Conservation (phyloP, 2,329 filamentous ascomycete species). For the Scedosporium apiospermum region DNA sequence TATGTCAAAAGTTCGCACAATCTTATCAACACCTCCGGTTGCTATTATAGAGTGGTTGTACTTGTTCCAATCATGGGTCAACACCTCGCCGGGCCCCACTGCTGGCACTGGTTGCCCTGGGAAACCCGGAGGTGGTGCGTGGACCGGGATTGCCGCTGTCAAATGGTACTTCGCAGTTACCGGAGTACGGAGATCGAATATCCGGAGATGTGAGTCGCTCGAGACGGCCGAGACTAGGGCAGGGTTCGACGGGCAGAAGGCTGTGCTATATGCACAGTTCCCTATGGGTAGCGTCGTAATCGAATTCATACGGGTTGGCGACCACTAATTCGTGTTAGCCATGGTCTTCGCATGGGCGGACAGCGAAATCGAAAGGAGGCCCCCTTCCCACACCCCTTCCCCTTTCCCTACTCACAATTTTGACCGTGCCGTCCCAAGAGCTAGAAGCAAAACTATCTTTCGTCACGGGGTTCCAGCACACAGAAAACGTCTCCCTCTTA, state of each 20-base stretch:
- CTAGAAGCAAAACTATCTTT: conserved; percentile 87
- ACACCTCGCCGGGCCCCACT: conserved; percentile 62
- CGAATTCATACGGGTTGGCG: conserved; percentile 64
- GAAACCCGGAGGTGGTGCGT: conserved; percentile 42
- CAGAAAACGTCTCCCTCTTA: conserved; percentile 83
- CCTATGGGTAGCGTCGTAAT: conserved; percentile 83
- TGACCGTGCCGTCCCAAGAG: conserved; percentile 94
- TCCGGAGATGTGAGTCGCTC: conserved; percentile 77
- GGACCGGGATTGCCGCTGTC: conserved; percentile 72
- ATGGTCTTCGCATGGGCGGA: neutral
- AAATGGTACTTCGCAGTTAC: conserved; percentile 82
- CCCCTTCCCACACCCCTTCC: too few relatives aligned
- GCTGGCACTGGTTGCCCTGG: conserved; percentile 19
- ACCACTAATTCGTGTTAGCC: conserved; percentile 51
- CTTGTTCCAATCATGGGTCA: conserved; percentile 99
- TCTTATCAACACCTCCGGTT: conserved; percentile 78
- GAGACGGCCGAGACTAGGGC: conserved; percentile 79
- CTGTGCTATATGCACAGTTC: conserved; percentile 87
- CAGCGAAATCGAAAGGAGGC: too few relatives aligned
- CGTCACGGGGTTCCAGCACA: conserved; percentile 82
- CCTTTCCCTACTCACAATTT: conserved; percentile 50
- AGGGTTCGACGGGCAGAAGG: conserved; percentile 82
- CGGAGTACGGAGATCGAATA: conserved; percentile 88
- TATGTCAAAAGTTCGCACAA: conserved; percentile 85
- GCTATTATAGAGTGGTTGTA: conserved; percentile 80